Conservation (phyloP, 768 basidiomycete genomes). For the Psilocybe azurescens region DNA sequence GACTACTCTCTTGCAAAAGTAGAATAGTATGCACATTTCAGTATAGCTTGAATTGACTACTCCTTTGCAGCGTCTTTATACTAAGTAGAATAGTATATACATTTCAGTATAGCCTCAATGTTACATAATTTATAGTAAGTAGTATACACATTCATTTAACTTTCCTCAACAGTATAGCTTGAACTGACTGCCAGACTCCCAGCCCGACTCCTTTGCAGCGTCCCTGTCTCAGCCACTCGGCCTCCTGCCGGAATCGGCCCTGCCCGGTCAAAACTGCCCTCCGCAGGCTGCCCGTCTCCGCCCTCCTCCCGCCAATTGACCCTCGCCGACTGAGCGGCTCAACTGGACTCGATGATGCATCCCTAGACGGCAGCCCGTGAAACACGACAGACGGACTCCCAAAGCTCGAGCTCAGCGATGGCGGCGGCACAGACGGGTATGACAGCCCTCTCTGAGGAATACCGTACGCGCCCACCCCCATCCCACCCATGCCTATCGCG, state of each 20-base stretch:
- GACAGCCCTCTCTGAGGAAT: slow-evolving; percentile 50
- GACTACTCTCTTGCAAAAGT: too few relatives aligned
- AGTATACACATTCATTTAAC: not conserved
- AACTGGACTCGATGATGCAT: not conserved
- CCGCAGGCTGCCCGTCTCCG: not conserved
- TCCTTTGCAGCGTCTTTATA: too few relatives aligned
- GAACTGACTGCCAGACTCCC: not conserved
- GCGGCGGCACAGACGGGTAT: slow-evolving; percentile 86
- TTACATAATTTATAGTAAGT: not conserved
- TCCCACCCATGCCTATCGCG: slow-evolving; percentile 16
- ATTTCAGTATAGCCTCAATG: too few relatives aligned
- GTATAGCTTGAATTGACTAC: too few relatives aligned
- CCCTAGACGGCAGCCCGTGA: not conserved
- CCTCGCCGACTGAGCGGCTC: not conserved
- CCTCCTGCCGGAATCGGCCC: not conserved
- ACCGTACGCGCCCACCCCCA: slow-evolving; percentile 14
- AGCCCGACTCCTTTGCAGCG: not conserved
- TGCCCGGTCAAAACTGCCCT: not conserved
- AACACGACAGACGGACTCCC: slow-evolving; percentile 65
- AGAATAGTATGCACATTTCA: too few relatives aligned
- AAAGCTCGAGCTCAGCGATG: slow-evolving; percentile 79
- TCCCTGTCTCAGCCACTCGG: not conserved
- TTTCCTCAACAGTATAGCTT: not conserved
- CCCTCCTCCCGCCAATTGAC: not conserved
- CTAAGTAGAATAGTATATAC: too few relatives aligned